phyloP scores from a whole-genome alignment of 495 filamentous ascomycete species.

The Trichoderma orchidacearum region DNA sequence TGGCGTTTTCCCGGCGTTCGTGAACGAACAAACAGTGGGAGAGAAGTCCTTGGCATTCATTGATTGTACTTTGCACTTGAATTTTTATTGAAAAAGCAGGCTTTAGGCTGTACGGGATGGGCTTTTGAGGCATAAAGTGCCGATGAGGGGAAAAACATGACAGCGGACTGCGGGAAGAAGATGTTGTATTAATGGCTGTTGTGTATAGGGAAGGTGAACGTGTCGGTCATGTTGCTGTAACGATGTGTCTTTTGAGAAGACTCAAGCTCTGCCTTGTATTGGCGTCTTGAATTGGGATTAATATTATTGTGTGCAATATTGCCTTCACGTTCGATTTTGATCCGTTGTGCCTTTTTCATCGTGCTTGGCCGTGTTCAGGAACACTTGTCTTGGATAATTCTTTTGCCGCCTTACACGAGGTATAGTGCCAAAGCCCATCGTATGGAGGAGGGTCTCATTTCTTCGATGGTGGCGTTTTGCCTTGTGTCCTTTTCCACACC shows the following conservation, averaged over 20 bases:
- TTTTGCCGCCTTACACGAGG: not conserved
- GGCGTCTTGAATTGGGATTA: not conserved
- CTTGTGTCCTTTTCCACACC: too few species aligned
- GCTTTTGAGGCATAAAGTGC: not conserved
- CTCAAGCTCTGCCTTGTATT: not conserved
- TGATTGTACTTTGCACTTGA: not conserved
- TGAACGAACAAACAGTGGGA: not conserved
- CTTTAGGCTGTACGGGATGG: not conserved
- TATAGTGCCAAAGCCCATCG: not conserved
- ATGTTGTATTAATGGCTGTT: not conserved
- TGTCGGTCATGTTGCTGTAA: not conserved
- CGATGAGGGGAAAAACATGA: not conserved
- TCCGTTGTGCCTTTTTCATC: too few species aligned
- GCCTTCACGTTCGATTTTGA: too few species aligned
- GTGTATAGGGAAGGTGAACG: not conserved
- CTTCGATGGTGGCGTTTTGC: too few species aligned
- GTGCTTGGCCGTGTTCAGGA: too few species aligned
- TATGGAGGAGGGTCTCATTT: not conserved
- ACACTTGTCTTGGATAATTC: too few species aligned
- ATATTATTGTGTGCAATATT: not conserved
- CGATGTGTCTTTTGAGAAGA: not conserved
- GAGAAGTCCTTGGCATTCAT: not conserved
- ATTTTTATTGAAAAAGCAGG: not conserved
- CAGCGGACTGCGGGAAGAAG: not conserved
- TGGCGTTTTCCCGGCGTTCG: slow-evolving; percentile 1